These are phyloP conservation scores for Lactuca sativa DNA, from an alignment of 129 eudicot species.

Conservation along the genomic window DNA sequence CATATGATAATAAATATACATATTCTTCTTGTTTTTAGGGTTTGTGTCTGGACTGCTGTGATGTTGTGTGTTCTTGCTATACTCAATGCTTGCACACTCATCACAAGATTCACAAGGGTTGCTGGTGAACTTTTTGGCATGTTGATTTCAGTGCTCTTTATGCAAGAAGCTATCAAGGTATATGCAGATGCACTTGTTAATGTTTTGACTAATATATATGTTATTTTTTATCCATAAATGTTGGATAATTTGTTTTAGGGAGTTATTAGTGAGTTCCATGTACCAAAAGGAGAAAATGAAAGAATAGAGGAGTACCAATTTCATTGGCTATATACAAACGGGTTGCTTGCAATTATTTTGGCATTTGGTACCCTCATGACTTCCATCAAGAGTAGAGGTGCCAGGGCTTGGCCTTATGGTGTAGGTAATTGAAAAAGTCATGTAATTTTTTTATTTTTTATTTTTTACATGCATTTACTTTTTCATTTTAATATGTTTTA, in stretches of 20 bases:
- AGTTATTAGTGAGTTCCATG: constrained; percentile 68
- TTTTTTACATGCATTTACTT: background rate
- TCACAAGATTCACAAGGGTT: constrained; percentile 78
- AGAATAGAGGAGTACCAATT: constrained; percentile 48
- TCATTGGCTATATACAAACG: constrained; percentile 70
- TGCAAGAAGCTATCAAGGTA: constrained; percentile 92
- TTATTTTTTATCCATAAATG: background rate
- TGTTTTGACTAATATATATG: background rate
- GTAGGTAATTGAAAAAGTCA: constrained; percentile 43
- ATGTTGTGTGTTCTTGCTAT: constrained; percentile 71
- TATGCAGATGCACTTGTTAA: constrained; percentile 18
- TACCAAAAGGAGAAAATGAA: constrained; percentile 53
- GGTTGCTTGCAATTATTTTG: constrained; percentile 61
- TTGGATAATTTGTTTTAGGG: constrained; percentile 54
- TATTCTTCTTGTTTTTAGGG: constrained; percentile 48
- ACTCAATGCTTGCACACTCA: constrained; percentile 75
- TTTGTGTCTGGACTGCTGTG: constrained; percentile 85
- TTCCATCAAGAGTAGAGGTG: constrained; percentile 63
- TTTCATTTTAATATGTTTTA: constrained; percentile 11
- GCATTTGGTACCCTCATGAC: constrained; percentile 61
- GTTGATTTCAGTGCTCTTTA: constrained; percentile 84
- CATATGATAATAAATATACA: background rate
- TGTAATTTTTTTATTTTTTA: background rate
- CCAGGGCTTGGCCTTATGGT: constrained; percentile 89
- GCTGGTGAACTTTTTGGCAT: constrained; percentile 97